Base-by-base conservation (phyloP, 2,329 filamentous ascomycete species). In the Arachnomyces sp. region DNA sequence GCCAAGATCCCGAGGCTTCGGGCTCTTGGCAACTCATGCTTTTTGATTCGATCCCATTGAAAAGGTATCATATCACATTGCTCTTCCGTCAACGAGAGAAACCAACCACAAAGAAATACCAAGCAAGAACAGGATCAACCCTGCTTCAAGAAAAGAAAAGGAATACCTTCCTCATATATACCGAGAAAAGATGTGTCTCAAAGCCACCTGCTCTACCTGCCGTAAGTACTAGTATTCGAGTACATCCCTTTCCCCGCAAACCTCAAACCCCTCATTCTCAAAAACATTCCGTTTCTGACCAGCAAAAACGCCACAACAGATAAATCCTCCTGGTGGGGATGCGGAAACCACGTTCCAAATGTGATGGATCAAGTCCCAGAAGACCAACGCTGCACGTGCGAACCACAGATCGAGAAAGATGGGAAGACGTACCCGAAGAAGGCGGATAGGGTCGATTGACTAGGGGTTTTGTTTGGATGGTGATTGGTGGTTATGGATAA, bases 351-450 rank as follows among this genome's bases (percentile, higher is more conserved):
- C 63, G 66, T 83, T 49, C 64, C 75, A 9, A 59, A 59, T 12
- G 80, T 86, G 51, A 75, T 86, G 67, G 75, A 80, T 57, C 53
- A 59, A 17, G 59, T 85, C 32, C 71, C 78, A 3, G 63, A 68
- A 28, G 61, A 67, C 4, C 69, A 84, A 31, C 75, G 80, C 63
- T 87, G 83, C 67, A 68, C 66, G 16, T 87, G 82, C 57, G 67
- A 72, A 51, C 81, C 82, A 18, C 75, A 75, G 55, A 67, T 84
- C 46, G 73, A 78, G 54, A 67, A 69, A 31, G 72, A 76, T 40
- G 79, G 78, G 34, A 75, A 74, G 52, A 52, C 72, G 53, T 85
- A 84, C 53, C 81, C 81, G 43, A 80, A 80, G 18, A 81, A 75
- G 72, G 78, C 71, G 3, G 63, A 60, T 29, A 57, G 60, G 50